Evolutionary conservation across 768 basidiomycete genomes (phyloP), one percentile per base, ranked within the genome.

Genomic region (Rhizopogon rudus): DNA sequence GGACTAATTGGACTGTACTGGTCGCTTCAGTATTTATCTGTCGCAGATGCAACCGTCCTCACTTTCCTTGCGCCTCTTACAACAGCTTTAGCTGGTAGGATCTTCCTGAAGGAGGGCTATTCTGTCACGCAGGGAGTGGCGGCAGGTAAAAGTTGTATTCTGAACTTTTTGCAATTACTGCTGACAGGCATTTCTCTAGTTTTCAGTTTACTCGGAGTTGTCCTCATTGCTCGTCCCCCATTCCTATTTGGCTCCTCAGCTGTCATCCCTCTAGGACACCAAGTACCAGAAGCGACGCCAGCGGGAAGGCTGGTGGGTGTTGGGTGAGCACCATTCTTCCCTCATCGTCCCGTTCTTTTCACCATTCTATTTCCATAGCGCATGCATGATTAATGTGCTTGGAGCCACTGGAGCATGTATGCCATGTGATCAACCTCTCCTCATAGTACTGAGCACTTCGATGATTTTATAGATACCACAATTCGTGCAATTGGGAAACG

Each of bases 221-320:
- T 94, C 16, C 75, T 93, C 8, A 91, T 97, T 48, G 89, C 92
- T 8, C 77, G 90, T 37, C 93, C 93, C 0, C 71, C 77, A 1
- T 82, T 84, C 50, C 61, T 97, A 6, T 95, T 97, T 61, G 87
- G 85, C 1, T 54, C 57, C 51, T 48, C 56, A 3, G 52, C 57
- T 52, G 51, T 52, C 33, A 44, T 31, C 41, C 31, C 25, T 44
- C 25, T 22, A 57, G 55, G 53, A 16, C 49, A 14, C 16, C 53
- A 33, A n/a, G 17, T 39, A 8, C 51, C 54, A 7, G 57, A 58
- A 28, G 70, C 50, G 13, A 71, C 60, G 4, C 67, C 61, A 13
- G 62, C 53, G 17, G 67, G 75, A 64, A 69, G 91, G 46, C 64
- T 91, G 42, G 58, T 77, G 5, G 87, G 86, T 3, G 83, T 91